Base-by-base conservation (phyloP, 805 yeast species). In the Debaryomyces prosopidis region DNA sequence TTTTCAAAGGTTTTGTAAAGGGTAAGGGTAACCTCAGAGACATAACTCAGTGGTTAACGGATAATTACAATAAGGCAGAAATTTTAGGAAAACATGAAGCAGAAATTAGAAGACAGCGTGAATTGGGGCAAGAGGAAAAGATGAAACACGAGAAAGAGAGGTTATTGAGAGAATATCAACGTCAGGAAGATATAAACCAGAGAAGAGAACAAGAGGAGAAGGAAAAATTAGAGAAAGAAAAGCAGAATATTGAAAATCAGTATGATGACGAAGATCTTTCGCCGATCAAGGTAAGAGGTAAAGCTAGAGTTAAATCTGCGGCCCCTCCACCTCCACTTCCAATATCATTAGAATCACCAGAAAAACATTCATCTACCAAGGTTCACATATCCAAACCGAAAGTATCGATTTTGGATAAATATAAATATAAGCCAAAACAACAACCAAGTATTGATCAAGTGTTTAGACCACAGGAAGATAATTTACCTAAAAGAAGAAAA, bases 1-100 rank as follows among this genome's bases (percentile, higher is more conserved):
- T 73, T 30, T 65, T 71, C 53, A 65, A 66, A 44, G 76, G 71
- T 3, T 69, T 72, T 54, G 71, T 69, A 18, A 69, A 68, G 46
- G 75, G 74, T 4, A 69, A 63, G 51, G 76, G 76, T 5, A 68
- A 71, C 38, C 59, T 72, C 20, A 60, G 75, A 33, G 73, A 68
- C 17, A 62, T 71, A 40, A 64, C 68, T 23, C 65, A 58, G 44
- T 68, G 70, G 69, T 58, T 73, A 28, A 60, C 62, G 4, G 71
- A 67, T n/a, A 69, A 66, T 46, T 65, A 52, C 46, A 57, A 59
- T 41, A 59, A 58, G 42, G 55, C 47, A 9, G 66, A 57, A 5
- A 55, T 59, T n/a, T 43, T 63, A 38, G 56, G 53, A 10, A 49
- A 43, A 19, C 37, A 50, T 19, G 57, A 59, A 10, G 56, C 51